Conservation (phyloP, 179 eudicot species). For the Carnegiea gigantea region DNA sequence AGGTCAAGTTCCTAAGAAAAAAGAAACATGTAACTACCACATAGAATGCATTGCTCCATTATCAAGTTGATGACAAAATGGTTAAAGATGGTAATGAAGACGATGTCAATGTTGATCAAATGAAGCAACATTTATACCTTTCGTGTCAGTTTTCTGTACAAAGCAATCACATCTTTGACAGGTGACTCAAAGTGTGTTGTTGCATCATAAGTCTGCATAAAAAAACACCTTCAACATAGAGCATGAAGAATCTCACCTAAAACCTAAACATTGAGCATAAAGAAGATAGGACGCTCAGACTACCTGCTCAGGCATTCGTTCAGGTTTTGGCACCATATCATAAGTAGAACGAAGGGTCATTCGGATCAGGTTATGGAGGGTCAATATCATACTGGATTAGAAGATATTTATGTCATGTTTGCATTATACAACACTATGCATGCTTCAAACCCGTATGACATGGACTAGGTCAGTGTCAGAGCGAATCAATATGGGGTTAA, state of each 20-base stretch:
- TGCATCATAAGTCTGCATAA: conserved; percentile 83
- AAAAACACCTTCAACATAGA: not conserved
- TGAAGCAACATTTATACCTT: conserved; percentile 30
- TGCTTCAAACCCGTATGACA: not conserved
- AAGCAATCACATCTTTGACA: conserved; percentile 59
- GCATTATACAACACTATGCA: not conserved
- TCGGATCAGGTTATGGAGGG: not conserved
- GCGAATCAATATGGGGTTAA: not conserved
- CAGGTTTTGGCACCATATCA: not conserved
- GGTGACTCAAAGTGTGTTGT: conserved; percentile 93
- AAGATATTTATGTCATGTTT: not conserved
- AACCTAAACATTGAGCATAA: not conserved
- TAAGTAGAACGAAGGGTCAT: not conserved
- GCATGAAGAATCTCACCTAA: too few species aligned
- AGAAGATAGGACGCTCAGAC: not conserved
- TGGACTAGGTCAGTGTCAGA: not conserved
- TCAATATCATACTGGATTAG: not conserved
- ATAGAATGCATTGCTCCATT: not conserved
- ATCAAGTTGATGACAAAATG: not conserved
- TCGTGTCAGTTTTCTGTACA: conserved; percentile 52
- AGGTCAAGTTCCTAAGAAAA: conserved; percentile 57
- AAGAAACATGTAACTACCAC: not conserved
- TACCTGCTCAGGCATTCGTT: not conserved
- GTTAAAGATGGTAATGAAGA: not conserved
- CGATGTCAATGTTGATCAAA: not conserved